Percentiles rank a stretch among this genome's conserved stretches.
Conservation (phyloP, 2,329 filamentous ascomycete species). For the Colletotrichum viniferum region DNA sequence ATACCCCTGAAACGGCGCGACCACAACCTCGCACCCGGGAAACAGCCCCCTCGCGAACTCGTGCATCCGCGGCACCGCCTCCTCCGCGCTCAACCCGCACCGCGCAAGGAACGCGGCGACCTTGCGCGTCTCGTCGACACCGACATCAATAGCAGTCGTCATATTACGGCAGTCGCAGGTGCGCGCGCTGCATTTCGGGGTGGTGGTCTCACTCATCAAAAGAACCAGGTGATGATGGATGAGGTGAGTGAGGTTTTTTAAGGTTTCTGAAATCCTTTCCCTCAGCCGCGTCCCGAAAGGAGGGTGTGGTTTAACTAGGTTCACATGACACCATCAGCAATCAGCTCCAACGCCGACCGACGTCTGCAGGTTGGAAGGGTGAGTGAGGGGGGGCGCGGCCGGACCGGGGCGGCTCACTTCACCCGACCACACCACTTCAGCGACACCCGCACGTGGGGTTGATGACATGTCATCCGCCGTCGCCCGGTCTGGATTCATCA, state of each 20-base stretch:
- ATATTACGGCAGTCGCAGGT: not conserved
- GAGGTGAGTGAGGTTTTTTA: not conserved
- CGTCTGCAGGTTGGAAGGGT: not conserved
- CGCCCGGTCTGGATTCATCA: not conserved
- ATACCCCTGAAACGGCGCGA: conserved; percentile 49
- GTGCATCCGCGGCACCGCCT: conserved; percentile 23
- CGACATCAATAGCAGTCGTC: not conserved
- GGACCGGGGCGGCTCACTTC: not conserved
- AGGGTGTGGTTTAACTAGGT: not conserved
- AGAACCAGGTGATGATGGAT: not conserved
- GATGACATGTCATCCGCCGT: not conserved
- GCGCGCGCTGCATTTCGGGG: not conserved
- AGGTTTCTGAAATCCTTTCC: not conserved
- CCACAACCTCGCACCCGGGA: conserved; percentile 30
- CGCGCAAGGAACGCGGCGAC: not conserved
- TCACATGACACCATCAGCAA: not conserved
- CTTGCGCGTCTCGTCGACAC: not conserved
- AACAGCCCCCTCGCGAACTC: conserved; percentile 36
- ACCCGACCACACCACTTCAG: conserved; percentile 3
- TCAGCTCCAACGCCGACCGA: not conserved
- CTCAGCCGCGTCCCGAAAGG: not conserved
- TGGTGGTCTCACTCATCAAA: not conserved
- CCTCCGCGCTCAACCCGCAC: conserved; percentile 19
- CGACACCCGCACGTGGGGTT: not conserved
- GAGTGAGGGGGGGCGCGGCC: not conserved